These are phyloP conservation scores for Aspergillus sp. DNA, from an alignment of 2,329 filamentous ascomycete genomes.

Conservation along the genomic window DNA sequence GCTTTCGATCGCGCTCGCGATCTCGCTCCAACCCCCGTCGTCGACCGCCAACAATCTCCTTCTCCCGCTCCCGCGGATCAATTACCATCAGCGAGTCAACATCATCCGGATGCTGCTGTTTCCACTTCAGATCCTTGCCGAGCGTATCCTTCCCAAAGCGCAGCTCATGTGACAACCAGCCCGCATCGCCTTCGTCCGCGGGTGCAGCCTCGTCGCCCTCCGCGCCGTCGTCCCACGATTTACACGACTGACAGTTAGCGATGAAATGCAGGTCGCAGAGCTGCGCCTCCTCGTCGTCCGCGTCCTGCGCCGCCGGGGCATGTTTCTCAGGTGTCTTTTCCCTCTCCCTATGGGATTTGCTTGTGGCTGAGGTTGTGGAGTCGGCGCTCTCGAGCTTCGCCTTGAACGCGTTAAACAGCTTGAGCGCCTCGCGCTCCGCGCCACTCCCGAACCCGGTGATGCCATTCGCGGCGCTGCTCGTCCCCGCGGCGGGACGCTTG, in stretches of 20 bases:
- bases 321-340: neutral
- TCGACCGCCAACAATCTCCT: slow-evolving; percentile 63
- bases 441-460: slow-evolving; percentile 50
- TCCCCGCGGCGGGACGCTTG: slow-evolving; percentile 40
- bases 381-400: slow-evolving; percentile 62
- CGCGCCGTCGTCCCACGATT: slow-evolving; percentile 67
- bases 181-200: slow-evolving; percentile 51
- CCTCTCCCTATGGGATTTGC: slow-evolving; percentile 4
- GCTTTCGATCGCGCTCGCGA: slow-evolving; percentile 36
- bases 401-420: slow-evolving; percentile 75
- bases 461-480: slow-evolving; percentile 52
- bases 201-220: slow-evolving; percentile 49
- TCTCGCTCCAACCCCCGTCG: slow-evolving; percentile 51
- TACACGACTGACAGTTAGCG: slow-evolving; percentile 88
- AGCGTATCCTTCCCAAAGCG: slow-evolving; percentile 85
- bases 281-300: slow-evolving; percentile 62
- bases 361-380: slow-evolving; percentile 25
- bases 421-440: slow-evolving; percentile 63
- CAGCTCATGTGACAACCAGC: slow-evolving; percentile 84
- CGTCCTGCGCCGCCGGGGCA: slow-evolving; percentile 12
- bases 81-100: slow-evolving; percentile 71
- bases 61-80: slow-evolving; percentile 81
- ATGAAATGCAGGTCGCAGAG: slow-evolving; percentile 96
- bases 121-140: slow-evolving; percentile 87
- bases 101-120: slow-evolving; percentile 86